A percentile compares a stretch with the other conserved stretches of the same genome.
Evolutionary conservation across 495 filamentous ascomycete species (phyloP).

Genomic region (Neurospora sp.): DNA sequence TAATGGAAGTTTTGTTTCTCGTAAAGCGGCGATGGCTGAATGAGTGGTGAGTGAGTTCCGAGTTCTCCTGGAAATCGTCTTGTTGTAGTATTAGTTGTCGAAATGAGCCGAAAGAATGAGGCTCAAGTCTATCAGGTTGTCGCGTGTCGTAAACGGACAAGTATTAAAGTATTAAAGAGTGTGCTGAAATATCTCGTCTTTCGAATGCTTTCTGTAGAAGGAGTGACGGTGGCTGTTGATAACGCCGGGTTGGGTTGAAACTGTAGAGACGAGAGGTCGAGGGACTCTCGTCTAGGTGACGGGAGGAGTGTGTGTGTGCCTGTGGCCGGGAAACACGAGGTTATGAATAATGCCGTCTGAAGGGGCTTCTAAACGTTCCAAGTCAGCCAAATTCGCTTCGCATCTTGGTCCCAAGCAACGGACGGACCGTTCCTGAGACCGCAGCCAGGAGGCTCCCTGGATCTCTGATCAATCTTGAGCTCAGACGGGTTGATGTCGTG

Average conservation of each 20-base stretch:
- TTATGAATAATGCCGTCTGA: conserved; percentile 23
- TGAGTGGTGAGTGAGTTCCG: conserved; percentile 35
- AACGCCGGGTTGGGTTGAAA: conserved; percentile 17
- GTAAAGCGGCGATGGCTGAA: conserved; percentile 12
- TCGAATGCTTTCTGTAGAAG: conserved; percentile 17
- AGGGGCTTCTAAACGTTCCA: conserved; percentile 13
- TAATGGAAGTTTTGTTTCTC: not conserved
- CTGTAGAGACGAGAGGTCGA: conserved; percentile 18
- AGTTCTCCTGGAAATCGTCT: conserved; percentile 41
- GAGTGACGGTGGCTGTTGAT: conserved; percentile 41
- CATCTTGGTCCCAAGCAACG: not conserved
- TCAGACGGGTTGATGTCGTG: not conserved
- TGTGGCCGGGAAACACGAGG: conserved; percentile 30
- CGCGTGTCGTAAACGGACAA: conserved; percentile 24
- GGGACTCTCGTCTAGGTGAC: conserved; percentile 22
- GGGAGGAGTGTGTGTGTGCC: conserved; percentile 13
- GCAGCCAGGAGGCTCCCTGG: not conserved
- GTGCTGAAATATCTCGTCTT: conserved; percentile 34
- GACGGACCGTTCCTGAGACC: not conserved
- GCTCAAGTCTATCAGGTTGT: conserved; percentile 6
- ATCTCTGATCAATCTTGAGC: not conserved
- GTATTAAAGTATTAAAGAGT: conserved; percentile 46
- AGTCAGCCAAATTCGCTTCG: conserved; percentile 13
- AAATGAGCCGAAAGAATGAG: conserved; percentile 38
- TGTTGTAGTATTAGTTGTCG: conserved; percentile 14